A percentile compares a stretch with the other conserved stretches of the same genome.
Conservation (phyloP, 352 stramenopile species). For the Peronospora belbahrii region DNA sequence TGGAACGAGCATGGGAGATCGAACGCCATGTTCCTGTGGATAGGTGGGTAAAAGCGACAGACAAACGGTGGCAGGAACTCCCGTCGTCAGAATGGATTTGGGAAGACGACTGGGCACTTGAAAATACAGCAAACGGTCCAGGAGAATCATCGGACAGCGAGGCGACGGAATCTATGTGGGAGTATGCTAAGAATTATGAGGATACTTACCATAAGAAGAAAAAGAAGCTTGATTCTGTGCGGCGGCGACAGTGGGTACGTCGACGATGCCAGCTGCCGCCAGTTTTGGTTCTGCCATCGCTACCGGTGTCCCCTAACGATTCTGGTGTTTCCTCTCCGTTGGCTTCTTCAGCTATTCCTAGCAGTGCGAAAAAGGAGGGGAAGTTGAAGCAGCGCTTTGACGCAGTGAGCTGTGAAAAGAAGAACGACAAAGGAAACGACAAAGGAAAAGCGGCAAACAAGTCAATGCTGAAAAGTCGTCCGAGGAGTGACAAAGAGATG, state of each 20-base stretch:
- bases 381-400: slow-evolving; percentile 39
- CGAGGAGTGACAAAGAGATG: slow-evolving; percentile 36
- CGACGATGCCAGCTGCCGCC: slow-evolving; percentile 45
- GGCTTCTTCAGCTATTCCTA: slow-evolving; percentile 12
- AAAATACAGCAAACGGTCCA: slow-evolving; percentile 23
- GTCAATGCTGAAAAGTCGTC: slow-evolving; percentile 30
- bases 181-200: slow-evolving; percentile 66
- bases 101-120: slow-evolving; percentile 65
- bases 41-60: slow-evolving; percentile 51
- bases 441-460: slow-evolving; percentile 15
- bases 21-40: slow-evolving; percentile 69
- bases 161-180: slow-evolving; percentile 31
- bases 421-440: slow-evolving; percentile 32
- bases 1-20: slow-evolving; percentile 66
- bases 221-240: slow-evolving; percentile 66
- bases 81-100: slow-evolving; percentile 77
- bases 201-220: slow-evolving; percentile 69
- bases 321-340: slow-evolving; percentile 18
- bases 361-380: slow-evolving; percentile 27
- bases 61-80: slow-evolving; percentile 52
- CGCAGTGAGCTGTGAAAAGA: slow-evolving; percentile 25
- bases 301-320: slow-evolving; percentile 6
- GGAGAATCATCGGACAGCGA: slow-evolving; percentile 25
- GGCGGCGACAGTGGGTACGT: slow-evolving; percentile 58
- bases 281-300: slow-evolving; percentile 28